Evolutionary conservation across 768 basidiomycete species (phyloP).

Genomic region (Grammothele lineata): DNA sequence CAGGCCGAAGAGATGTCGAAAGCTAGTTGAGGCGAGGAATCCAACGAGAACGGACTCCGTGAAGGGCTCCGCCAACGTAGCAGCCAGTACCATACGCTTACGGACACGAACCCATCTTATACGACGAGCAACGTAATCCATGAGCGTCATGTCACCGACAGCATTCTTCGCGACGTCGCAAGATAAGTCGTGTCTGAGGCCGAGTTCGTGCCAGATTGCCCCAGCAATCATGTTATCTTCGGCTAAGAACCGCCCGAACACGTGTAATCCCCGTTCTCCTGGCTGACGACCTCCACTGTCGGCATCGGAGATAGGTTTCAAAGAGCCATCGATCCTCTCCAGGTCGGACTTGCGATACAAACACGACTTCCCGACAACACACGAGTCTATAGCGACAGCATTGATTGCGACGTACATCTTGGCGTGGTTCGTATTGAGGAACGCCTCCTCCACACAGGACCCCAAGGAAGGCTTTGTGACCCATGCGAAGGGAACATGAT

Average conservation of each 20-base stretch:
- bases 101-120: conserved; percentile 97
- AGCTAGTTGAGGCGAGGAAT: conserved; percentile 53
- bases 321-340: conserved; percentile 64
- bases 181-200: conserved; percentile 82
- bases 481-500: conserved; percentile 91
- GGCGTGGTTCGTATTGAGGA: conserved; percentile 95
- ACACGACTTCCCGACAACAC: conserved; percentile 96
- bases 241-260: conserved; percentile 85
- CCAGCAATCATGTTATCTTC: conserved; percentile 98
- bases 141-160: conserved; percentile 82
- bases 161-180: conserved; percentile 88
- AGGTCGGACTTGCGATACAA: conserved; percentile 89
- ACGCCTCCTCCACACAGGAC: conserved; percentile 85
- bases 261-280: conserved; percentile 57
- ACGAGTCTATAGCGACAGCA: conserved; percentile 83
- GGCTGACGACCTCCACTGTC: conserved; percentile 14
- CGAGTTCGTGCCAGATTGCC: conserved; percentile 91
- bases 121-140: conserved; percentile 83
- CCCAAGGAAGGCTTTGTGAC: conserved; percentile 69
- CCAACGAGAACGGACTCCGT: conserved; percentile 82
- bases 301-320: conserved; percentile 41
- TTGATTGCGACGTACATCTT: conserved; percentile 98
- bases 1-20: conserved; percentile 45
- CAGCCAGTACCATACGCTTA: conserved; percentile 86
- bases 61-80: conserved; percentile 88